These are phyloP conservation scores for Ogataea sp. DNA, from an alignment of 805 yeast species.

Conservation along the genomic window DNA sequence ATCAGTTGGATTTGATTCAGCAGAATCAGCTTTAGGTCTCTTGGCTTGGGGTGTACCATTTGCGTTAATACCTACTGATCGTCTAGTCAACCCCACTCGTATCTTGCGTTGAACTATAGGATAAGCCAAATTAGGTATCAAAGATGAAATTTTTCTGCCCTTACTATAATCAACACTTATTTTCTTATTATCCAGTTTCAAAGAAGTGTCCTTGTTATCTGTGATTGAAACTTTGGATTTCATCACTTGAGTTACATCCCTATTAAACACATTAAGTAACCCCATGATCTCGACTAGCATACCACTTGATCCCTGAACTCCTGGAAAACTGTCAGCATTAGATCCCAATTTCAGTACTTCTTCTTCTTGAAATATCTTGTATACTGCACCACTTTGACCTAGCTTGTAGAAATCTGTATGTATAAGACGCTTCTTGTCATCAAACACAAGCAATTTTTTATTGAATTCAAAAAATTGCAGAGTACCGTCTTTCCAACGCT, in stretches of 20 bases:
- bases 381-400: slow-evolving; percentile 19
- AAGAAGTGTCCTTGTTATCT: neutral
- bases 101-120: neutral
- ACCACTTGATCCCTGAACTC: slow-evolving; percentile 3
- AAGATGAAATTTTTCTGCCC: neutral
- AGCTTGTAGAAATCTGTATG: slow-evolving; percentile 22
- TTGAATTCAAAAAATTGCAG: slow-evolving; percentile 39
- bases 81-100: neutral
- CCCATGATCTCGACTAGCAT: slow-evolving; percentile 25
- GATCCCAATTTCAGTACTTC: slow-evolving; percentile 11
- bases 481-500: slow-evolving; percentile 46
- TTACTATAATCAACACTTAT: neutral
- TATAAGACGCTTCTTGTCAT: slow-evolving; percentile 22
- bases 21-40: neutral
- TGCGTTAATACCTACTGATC: too few relatives aligned
- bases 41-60: too few relatives aligned
- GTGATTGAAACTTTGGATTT: neutral
- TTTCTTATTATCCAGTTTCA: neutral
- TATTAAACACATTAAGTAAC: slow-evolving; percentile 24
- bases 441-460: slow-evolving; percentile 35
- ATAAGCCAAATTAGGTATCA: neutral
- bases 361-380: slow-evolving; percentile 15
- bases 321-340: slow-evolving; percentile 1
- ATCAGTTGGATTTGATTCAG: too few relatives aligned
- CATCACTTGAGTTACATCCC: slow-evolving; percentile 26